A percentile compares a stretch with the other conserved stretches of the same genome.
Evolutionary conservation across 169 alveolate genomes (phyloP).

Genomic region (Eimeria brunetti): DNA sequence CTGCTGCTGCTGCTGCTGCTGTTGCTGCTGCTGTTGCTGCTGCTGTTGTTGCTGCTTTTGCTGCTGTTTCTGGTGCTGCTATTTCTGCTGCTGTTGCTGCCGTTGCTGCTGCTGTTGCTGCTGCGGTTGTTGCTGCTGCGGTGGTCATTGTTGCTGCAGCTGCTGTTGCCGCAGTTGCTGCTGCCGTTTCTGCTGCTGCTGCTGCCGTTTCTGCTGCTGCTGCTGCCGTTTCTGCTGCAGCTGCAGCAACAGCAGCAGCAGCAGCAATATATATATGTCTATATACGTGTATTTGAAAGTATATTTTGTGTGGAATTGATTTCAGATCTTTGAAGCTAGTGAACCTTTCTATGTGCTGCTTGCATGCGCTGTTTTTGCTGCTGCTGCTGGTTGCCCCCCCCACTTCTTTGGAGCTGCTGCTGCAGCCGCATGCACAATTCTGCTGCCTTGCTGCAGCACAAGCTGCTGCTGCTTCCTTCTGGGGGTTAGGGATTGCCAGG

Average conservation of each 20-base stretch:
- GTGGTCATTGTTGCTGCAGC: no score
- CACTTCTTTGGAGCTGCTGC: slow-evolving; percentile 35
- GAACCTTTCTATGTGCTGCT: background rate
- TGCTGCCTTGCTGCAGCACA: slow-evolving; percentile 13
- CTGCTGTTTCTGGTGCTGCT: no score
- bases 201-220: no score
- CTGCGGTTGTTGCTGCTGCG: no score
- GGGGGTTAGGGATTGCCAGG: slow-evolving; percentile 46
- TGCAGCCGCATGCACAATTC: slow-evolving; percentile 40
- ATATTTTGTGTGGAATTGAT: no score
- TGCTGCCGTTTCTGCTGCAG: no score
- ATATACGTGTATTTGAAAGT: background rate
- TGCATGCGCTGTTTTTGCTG: background rate
- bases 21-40: background rate
- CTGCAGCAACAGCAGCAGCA: background rate
- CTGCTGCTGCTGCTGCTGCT: background rate
- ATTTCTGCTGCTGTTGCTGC: no score
- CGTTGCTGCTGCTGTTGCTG: background rate
- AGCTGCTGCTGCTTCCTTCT: slow-evolving; percentile 8
- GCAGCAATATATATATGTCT: background rate
- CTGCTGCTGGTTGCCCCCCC: slow-evolving; percentile 25
- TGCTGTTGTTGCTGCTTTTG: background rate
- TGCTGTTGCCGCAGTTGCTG: no score
- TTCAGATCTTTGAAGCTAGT: slow-evolving; percentile 33
- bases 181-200: no score